phyloP scores from a whole-genome alignment of 805 yeast genomes.

The Cyberlindnera bimundalis region DNA sequence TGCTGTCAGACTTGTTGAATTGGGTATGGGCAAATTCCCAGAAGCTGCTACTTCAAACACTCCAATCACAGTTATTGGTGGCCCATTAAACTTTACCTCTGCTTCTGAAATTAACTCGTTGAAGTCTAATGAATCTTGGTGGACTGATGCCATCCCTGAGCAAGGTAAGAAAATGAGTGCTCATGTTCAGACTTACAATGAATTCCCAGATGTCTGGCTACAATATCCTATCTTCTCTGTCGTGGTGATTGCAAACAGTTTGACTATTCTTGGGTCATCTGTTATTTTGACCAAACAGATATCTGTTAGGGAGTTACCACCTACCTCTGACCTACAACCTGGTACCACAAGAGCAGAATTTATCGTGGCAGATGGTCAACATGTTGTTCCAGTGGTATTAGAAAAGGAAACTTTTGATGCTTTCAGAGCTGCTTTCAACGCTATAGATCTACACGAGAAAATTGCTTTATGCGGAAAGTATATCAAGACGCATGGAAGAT shows the following conservation, averaged over 20 bases:
- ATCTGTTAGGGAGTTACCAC: slow-evolving; percentile 14
- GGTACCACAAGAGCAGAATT: slow-evolving; percentile 11
- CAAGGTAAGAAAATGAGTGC: slow-evolving; percentile 23
- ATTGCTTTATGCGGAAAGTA: slow-evolving; percentile 22
- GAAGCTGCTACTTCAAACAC: slow-evolving; percentile 19
- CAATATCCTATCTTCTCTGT: slow-evolving; percentile 36
- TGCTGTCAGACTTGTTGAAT: slow-evolving; percentile 33
- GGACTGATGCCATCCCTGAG: slow-evolving; percentile 26
- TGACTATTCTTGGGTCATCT: slow-evolving; percentile 33
- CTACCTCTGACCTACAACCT: slow-evolving; percentile 3
- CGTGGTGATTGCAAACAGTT: slow-evolving; percentile 28
- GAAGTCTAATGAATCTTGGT: slow-evolving; percentile 25
- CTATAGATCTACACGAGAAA: slow-evolving; percentile 17
- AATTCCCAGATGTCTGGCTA: slow-evolving; percentile 38
- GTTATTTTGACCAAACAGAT: slow-evolving; percentile 25
- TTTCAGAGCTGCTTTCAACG: slow-evolving; percentile 16
- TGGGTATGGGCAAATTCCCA: slow-evolving; percentile 38
- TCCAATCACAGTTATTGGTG: slow-evolving; percentile 28
- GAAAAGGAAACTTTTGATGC: slow-evolving; percentile 6
- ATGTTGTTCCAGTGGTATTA: slow-evolving; percentile 13
- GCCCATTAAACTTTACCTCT: slow-evolving; percentile 29
- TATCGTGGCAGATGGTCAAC: slow-evolving; percentile 11
- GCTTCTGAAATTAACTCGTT: slow-evolving; percentile 24
- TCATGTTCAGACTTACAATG: slow-evolving; percentile 17
- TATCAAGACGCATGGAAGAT: slow-evolving; percentile 27